phyloP scores from a whole-genome alignment of 352 stramenopile species.

The Thraustochytrium sp. region DNA sequence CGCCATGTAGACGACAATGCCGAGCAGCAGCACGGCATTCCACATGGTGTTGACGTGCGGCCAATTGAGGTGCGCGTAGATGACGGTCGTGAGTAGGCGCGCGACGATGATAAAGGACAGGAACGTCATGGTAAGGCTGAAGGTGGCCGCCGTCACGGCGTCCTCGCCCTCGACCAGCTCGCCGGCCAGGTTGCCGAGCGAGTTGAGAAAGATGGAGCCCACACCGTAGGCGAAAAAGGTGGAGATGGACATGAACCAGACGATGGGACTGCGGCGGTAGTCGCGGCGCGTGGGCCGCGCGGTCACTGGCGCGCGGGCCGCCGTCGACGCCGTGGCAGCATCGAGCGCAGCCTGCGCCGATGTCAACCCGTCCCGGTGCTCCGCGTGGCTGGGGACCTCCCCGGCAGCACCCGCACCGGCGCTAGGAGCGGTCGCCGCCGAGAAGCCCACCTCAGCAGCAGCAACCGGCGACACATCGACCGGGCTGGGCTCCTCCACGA shows the following conservation, averaged over 20 bases:
- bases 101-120: background rate
- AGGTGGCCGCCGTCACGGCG: background rate
- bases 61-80: slow-evolving; percentile 17
- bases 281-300: background rate
- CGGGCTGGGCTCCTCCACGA: too few species aligned
- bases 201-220: background rate
- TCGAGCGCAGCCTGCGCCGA: too few species aligned
- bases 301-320: too few species aligned
- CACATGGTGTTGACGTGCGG: slow-evolving; percentile 16
- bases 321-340: too few species aligned
- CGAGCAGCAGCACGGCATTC: background rate
- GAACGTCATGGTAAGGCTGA: slow-evolving; percentile 18
- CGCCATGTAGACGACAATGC: background rate
- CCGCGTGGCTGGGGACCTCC: too few species aligned
- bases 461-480: too few species aligned
- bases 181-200: background rate
- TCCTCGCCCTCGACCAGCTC: background rate
- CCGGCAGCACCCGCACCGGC: too few species aligned
- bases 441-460: too few species aligned
- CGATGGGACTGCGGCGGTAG: background rate
- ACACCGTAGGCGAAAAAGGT: background rate
- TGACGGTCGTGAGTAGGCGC: background rate
- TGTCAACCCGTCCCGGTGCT: too few species aligned
- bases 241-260: background rate
- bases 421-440: too few species aligned